These are phyloP conservation scores for Notholithocarpus densiflorus DNA, from an alignment of 306 rosid genomes.

Conservation along the genomic window DNA sequence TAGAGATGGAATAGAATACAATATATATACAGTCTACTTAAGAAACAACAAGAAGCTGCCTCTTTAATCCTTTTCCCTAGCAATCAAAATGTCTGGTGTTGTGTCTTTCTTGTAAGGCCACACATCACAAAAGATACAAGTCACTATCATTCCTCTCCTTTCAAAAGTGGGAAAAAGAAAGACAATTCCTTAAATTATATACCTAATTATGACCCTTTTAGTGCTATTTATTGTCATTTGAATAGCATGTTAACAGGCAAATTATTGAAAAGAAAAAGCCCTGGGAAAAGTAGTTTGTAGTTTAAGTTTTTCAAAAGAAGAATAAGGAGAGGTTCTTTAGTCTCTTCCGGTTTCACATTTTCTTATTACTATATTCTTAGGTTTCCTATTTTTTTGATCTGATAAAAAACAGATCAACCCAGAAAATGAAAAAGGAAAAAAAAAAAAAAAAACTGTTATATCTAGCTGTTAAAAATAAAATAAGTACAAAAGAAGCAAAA, in stretches of 20 bases:
- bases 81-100: conserved; percentile 15
- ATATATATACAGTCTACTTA: not conserved
- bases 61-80: conserved; percentile 3
- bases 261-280: not conserved
- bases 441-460: not conserved
- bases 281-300: conserved; percentile 8
- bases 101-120: conserved; percentile 5
- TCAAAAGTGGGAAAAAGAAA: not conserved
- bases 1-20: conserved; percentile 16
- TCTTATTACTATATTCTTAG: not conserved
- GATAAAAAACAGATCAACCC: not conserved
- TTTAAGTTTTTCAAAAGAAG: conserved; percentile 10
- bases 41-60: conserved; percentile 4
- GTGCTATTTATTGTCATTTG: not conserved
- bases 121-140: conserved; percentile 10
- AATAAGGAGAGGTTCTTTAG: conserved; percentile 16
- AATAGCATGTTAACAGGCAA: not conserved
- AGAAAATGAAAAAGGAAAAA: not conserved
- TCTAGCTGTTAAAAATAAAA: not conserved
- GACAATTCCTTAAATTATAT: not conserved
- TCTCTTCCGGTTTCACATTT: conserved; percentile 24
- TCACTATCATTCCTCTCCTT: conserved; percentile 1
- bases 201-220: not conserved
- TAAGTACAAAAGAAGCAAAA: not conserved
- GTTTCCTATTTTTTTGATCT: not conserved